These are phyloP conservation scores for Phytophthora sp. DNA, from an alignment of 352 stramenopile species.

Conservation along the genomic window DNA sequence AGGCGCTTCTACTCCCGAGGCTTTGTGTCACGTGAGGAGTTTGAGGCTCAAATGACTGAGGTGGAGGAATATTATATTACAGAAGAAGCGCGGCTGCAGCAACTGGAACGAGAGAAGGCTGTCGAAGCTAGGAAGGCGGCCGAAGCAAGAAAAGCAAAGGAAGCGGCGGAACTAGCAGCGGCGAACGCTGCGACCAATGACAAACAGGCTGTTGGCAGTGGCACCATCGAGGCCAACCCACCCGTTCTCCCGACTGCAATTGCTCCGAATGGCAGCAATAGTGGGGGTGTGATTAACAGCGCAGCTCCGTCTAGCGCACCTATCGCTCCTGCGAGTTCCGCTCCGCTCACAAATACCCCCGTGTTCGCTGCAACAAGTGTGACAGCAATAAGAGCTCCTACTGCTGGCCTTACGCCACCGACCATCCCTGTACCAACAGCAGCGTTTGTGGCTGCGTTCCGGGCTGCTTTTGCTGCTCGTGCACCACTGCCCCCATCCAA, in stretches of 20 bases:
- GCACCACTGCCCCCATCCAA: not conserved
- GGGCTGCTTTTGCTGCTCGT: not conserved
- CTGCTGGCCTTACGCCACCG: not conserved
- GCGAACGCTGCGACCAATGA: not conserved
- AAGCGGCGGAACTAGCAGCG: slow-evolving; percentile 5
- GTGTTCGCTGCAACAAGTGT: too few relatives aligned
- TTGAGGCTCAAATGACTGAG: slow-evolving; percentile 41
- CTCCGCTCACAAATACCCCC: too few relatives aligned
- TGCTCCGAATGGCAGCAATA: not conserved
- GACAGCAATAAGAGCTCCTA: not conserved
- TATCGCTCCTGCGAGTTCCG: not conserved
- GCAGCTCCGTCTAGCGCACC: not conserved
- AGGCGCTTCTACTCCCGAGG: slow-evolving; percentile 54
- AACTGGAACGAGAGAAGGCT: slow-evolving; percentile 28
- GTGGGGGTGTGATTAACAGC: not conserved
- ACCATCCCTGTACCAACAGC: not conserved
- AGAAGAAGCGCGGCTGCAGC: slow-evolving; percentile 41
- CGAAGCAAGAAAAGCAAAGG: slow-evolving; percentile 22
- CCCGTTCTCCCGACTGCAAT: not conserved
- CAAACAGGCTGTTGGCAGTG: not conserved
- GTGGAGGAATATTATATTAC: slow-evolving; percentile 41
- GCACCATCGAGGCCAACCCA: not conserved
- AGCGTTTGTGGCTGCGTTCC: not conserved
- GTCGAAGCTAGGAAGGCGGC: slow-evolving; percentile 34
- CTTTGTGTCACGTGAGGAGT: slow-evolving; percentile 63